Evolutionary conservation across 140 eudicot genomes (phyloP).

Genomic region (Erigeron philadelphicus): DNA sequence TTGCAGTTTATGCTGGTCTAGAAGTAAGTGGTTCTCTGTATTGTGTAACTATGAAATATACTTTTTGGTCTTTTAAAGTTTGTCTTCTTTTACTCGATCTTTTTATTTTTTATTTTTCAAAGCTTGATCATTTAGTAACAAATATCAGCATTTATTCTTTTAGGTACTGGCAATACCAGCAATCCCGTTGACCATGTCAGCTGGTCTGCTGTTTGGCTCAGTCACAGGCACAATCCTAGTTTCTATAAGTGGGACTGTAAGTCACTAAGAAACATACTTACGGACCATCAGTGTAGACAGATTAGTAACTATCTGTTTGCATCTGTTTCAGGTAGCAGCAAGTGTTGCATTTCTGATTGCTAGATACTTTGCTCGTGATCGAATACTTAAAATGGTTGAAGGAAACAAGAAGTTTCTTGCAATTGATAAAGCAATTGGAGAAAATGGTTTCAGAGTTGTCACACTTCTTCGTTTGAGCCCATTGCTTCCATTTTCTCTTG

Average conservation of each 20-base stretch:
- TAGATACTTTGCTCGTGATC: constrained; percentile 98
- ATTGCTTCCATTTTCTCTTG: constrained; percentile 93
- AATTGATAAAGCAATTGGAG: constrained; percentile 98
- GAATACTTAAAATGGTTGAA: constrained; percentile 89
- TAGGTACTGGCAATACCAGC: constrained; percentile 98
- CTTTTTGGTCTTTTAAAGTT: neutral
- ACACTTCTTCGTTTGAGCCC: constrained; percentile 99
- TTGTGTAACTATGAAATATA: constrained; percentile 9
- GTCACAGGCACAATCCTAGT: constrained; percentile 81
- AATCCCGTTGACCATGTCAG: constrained; percentile 92
- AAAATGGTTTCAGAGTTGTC: constrained; percentile 93
- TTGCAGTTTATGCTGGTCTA: constrained; percentile 91
- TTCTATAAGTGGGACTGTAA: constrained; percentile 94
- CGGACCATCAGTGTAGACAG: neutral
- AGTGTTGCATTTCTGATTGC: constrained; percentile 92
- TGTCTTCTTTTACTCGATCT: neutral
- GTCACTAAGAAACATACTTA: constrained; percentile 25
- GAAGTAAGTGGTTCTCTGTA: constrained; percentile 53
- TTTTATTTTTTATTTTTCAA: too few relatives aligned
- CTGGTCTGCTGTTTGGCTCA: constrained; percentile 92
- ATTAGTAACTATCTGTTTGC: constrained; percentile 14
- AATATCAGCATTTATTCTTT: constrained; percentile 10
- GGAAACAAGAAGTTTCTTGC: constrained; percentile 98
- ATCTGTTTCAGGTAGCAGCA: constrained; percentile 73
- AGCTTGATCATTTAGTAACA: neutral